Evolutionary conservation across 192 early-diverging fungal genomes (phyloP).

Genomic region (Backusella parvicylindrica): DNA sequence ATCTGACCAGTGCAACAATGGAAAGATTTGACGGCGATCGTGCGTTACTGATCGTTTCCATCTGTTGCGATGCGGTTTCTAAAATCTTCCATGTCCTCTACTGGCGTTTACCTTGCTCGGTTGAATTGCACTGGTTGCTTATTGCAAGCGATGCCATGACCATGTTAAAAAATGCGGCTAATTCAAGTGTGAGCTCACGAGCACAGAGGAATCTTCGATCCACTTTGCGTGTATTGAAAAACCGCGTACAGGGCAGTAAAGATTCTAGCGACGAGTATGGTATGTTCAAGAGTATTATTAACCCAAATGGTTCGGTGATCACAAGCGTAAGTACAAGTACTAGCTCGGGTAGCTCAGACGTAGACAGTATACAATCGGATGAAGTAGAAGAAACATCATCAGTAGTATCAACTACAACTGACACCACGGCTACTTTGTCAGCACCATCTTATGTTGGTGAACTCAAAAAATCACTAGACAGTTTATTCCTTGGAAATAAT

Average conservation of each 20-base stretch:
- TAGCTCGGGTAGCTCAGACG: background rate
- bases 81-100: constrained; percentile 11
- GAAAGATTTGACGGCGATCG: constrained; percentile 9
- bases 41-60: constrained; percentile 15
- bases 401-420: background rate
- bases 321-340: constrained; percentile 9
- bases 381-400: background rate
- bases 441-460: constrained; percentile 10
- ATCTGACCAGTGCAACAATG: constrained; percentile 8
- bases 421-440: background rate
- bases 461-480: constrained; percentile 5
- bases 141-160: constrained; percentile 26
- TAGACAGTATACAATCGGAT: background rate
- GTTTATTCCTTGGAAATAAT: background rate
- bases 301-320: background rate
- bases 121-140: constrained; percentile 14
- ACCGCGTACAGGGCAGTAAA: background rate
- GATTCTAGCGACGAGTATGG: background rate
- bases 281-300: background rate
- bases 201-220: constrained; percentile 7
- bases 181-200: background rate
- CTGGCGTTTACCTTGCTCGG: constrained; percentile 8
- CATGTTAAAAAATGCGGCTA: constrained; percentile 7
- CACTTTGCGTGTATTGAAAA: constrained; percentile 3
- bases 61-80: constrained; percentile 21